These are phyloP conservation scores for Mycosphaerella sp. DNA, from an alignment of 2,329 filamentous ascomycete species.

Conservation along the genomic window DNA sequence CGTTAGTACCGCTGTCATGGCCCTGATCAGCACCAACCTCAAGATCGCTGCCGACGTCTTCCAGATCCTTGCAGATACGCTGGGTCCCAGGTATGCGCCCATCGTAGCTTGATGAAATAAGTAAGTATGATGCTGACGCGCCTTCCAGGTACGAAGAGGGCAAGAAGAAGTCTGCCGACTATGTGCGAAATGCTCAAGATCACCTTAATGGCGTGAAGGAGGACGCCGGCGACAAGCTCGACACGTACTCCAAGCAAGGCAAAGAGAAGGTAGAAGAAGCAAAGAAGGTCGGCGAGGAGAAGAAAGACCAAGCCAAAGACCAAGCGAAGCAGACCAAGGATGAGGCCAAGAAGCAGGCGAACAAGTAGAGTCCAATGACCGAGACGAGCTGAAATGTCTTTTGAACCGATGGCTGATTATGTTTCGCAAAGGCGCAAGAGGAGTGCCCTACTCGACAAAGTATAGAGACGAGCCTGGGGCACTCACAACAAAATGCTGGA, in stretches of 20 bases:
- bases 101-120: background rate
- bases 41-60: constrained; percentile 30
- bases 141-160: constrained; percentile 31
- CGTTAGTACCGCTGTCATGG: constrained; percentile 28
- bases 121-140: background rate
- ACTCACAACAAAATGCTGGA: too few species aligned
- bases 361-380: constrained; percentile 16
- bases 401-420: constrained; percentile 3
- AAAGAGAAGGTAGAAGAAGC: constrained; percentile 29
- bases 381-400: constrained; percentile 2
- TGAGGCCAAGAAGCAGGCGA: constrained; percentile 25
- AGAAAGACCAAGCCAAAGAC: constrained; percentile 25
- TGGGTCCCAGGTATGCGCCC: constrained; percentile 6
- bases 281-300: constrained; percentile 25
- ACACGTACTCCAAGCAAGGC: constrained; percentile 27
- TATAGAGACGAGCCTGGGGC: background rate
- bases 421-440: background rate
- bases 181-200: constrained; percentile 25
- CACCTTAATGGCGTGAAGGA: constrained; percentile 26
- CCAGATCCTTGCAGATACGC: constrained; percentile 12
- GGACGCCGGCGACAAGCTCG: constrained; percentile 25
- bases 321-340: constrained; percentile 27
- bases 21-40: constrained; percentile 33
- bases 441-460: background rate
- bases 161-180: constrained; percentile 32